Evolutionary conservation across 345 rosid species (phyloP).

Genomic region (Clausena lansium): DNA sequence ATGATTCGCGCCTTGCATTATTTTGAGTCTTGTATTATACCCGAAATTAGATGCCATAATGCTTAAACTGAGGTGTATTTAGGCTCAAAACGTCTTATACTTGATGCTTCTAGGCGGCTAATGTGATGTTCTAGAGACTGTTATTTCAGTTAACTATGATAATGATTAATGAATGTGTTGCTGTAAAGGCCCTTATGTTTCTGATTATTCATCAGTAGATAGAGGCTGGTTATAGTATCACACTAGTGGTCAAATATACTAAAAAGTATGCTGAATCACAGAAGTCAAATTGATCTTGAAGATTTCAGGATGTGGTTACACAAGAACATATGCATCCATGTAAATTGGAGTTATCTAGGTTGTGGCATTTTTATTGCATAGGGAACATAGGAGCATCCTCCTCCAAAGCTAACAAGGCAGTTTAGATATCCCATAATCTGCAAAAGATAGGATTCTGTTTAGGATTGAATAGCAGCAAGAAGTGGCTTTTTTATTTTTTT

Average conservation of each 20-base stretch:
- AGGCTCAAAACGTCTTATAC: background rate
- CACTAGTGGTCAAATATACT: background rate
- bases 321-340: background rate
- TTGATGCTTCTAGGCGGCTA: background rate
- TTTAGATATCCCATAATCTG: slow-evolving; percentile 1
- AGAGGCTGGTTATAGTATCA: background rate
- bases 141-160: background rate
- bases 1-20: background rate
- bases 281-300: background rate
- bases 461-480: background rate
- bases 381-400: background rate
- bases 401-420: background rate
- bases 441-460: background rate
- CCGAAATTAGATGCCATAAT: background rate
- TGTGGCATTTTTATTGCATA: background rate
- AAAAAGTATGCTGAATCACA: background rate
- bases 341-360: background rate
- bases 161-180: background rate
- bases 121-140: background rate
- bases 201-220: background rate
- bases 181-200: background rate
- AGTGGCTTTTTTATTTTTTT: background rate
- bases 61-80: background rate
- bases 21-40: background rate
- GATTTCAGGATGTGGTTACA: background rate